phyloP scores from a whole-genome alignment of 148 eudicot species.

The Vaccinium corymbosum region DNA sequence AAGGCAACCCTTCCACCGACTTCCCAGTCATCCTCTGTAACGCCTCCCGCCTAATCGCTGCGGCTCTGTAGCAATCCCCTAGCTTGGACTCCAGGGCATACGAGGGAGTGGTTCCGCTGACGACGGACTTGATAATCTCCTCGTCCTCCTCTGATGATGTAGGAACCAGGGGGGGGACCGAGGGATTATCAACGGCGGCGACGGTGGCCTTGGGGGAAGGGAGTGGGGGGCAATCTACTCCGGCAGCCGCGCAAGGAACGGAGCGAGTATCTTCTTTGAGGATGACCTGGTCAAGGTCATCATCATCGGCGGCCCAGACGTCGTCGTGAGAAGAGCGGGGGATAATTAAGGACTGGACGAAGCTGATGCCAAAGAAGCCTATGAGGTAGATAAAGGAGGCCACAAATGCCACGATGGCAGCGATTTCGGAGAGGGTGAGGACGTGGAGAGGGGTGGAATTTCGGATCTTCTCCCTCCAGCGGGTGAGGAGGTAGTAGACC shows the following conservation, averaged over 20 bases:
- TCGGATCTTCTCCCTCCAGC: slow-evolving; percentile 93
- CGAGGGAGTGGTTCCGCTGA: slow-evolving; percentile 53
- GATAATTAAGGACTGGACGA: slow-evolving; percentile 52
- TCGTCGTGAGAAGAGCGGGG: slow-evolving; percentile 31
- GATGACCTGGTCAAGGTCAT: slow-evolving; percentile 12
- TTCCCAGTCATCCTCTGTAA: slow-evolving; percentile 54
- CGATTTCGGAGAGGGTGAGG: slow-evolving; percentile 68
- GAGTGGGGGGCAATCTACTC: slow-evolving; percentile 7
- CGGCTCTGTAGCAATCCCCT: slow-evolving; percentile 60
- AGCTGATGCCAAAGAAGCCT: slow-evolving; percentile 82
- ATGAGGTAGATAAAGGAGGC: slow-evolving; percentile 82
- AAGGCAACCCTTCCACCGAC: slow-evolving; percentile 51
- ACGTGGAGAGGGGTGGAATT: slow-evolving; percentile 86
- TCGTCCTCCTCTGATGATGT: slow-evolving; percentile 37
- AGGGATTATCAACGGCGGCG: not conserved
- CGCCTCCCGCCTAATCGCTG: slow-evolving; percentile 64
- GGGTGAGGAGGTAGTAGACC: slow-evolving; percentile 68
- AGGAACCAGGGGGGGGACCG: not conserved
- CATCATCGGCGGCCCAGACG: slow-evolving; percentile 14
- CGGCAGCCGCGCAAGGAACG: not conserved
- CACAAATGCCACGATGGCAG: slow-evolving; percentile 55
- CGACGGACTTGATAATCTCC: slow-evolving; percentile 41
- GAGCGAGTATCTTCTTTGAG: slow-evolving; percentile 11
- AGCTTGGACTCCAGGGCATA: slow-evolving; percentile 57
- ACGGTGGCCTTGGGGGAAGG: not conserved